Percentiles rank a stretch among this genome's conserved stretches.
Evolutionary conservation across 306 rosid species (phyloP).

Genomic region (Leucaena leucocephala): DNA sequence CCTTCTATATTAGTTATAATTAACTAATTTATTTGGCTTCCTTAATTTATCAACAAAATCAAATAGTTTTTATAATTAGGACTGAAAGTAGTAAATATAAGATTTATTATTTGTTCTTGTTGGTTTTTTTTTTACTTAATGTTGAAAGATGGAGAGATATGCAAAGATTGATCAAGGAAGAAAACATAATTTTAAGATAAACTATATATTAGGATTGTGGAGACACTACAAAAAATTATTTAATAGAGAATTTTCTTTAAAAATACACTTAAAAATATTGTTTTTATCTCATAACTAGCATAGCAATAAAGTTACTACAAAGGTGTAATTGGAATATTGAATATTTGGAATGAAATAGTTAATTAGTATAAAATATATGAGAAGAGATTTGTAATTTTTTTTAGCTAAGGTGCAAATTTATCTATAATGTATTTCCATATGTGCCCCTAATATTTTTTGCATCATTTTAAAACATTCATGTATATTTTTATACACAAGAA

Average conservation of each 20-base stretch:
- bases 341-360: not conserved
- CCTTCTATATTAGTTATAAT: too few species aligned
- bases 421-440: too few species aligned
- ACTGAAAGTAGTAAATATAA: not conserved
- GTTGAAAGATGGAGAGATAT: not conserved
- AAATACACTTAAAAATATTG: not conserved
- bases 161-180: not conserved
- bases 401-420: too few species aligned
- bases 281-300: not conserved
- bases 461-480: too few species aligned
- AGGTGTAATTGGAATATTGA: not conserved
- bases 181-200: not conserved
- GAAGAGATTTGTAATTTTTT: not conserved
- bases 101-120: not conserved
- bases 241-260: not conserved
- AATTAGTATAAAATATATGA: not conserved
- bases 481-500: too few species aligned
- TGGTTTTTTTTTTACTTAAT: not conserved
- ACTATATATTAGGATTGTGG: not conserved
- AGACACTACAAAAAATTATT: too few species aligned
- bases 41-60: too few species aligned
- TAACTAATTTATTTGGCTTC: too few species aligned
- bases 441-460: too few species aligned
- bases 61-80: too few species aligned
- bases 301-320: too few species aligned